These are phyloP conservation scores for Cryptosporidium ryanae DNA, from an alignment of 169 alveolate genomes.

Conservation along the genomic window DNA sequence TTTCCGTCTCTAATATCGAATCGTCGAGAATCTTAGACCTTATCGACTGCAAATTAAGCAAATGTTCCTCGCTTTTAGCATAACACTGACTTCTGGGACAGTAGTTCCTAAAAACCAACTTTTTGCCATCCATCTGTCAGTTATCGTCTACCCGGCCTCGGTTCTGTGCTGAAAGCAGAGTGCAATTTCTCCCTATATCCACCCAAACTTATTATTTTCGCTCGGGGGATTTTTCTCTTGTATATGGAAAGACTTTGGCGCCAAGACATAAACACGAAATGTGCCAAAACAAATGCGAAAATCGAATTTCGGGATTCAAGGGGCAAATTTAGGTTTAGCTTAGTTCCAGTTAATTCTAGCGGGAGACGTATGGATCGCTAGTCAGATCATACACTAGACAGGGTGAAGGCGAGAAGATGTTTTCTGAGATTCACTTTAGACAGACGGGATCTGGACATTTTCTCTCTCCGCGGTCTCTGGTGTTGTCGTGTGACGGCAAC, in stretches of 20 bases:
- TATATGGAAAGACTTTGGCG: not conserved
- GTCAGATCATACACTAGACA: too few species aligned
- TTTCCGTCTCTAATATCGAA: conserved; percentile 30
- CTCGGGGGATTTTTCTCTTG: too few species aligned
- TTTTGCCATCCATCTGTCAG: conserved; percentile 5
- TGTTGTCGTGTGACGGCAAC: conserved; percentile 80
- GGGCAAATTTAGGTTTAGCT: not conserved
- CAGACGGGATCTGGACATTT: conserved; percentile 82
- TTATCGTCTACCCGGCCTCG: not conserved
- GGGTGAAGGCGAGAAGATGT: not conserved
- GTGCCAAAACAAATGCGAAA: not conserved
- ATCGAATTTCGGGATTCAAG: not conserved
- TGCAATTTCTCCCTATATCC: too few species aligned
- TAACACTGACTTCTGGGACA: conserved; percentile 41
- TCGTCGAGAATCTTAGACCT: conserved; percentile 24
- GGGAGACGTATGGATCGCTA: too few species aligned
- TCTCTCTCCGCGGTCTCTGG: conserved; percentile 85
- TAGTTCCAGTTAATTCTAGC: not conserved
- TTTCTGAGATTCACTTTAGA: conserved; percentile 81
- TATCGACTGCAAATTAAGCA: conserved; percentile 5
- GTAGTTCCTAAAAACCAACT: conserved; percentile 28
- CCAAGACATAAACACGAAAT: too few species aligned
- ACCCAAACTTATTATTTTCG: too few species aligned
- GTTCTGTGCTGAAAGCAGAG: too few species aligned
- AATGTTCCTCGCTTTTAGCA: conserved; percentile 3